phyloP scores from a whole-genome alignment of 78 protist species.

The Polysphondylium violaceum region DNA sequence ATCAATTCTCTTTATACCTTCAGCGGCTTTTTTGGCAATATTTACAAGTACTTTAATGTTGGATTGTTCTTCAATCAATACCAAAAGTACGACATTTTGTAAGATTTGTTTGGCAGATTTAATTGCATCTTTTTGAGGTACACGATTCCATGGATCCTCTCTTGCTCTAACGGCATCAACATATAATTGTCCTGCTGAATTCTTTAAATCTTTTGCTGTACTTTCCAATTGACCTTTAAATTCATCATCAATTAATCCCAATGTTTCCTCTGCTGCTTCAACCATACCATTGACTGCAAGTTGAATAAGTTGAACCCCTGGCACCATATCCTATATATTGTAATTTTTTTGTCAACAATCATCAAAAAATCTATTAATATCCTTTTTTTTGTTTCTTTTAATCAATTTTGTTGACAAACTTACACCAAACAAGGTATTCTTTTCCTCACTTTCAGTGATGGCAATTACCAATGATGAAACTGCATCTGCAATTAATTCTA shows the following conservation, averaged over 20 bases:
- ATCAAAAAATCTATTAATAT: background rate
- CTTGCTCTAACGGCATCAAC: constrained; percentile 57
- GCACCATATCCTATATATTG: constrained; percentile 70
- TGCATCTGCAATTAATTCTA: constrained; percentile 78
- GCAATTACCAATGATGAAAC: constrained; percentile 76
- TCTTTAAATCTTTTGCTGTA: constrained; percentile 33
- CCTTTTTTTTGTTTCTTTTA: background rate
- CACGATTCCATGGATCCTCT: constrained; percentile 77
- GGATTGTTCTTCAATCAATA: constrained; percentile 74
- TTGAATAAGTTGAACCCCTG: constrained; percentile 79
- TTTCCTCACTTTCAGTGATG: constrained; percentile 72
- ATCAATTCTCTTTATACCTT: constrained; percentile 62
- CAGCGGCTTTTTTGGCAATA: constrained; percentile 73
- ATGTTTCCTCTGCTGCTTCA: constrained; percentile 68
- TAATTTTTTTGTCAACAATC: too few species aligned
- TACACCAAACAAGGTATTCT: constrained; percentile 75
- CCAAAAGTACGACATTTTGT: constrained; percentile 63
- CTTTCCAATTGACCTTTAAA: constrained; percentile 27
- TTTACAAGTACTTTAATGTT: constrained; percentile 65
- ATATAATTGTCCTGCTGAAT: constrained; percentile 50
- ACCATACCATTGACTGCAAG: constrained; percentile 75
- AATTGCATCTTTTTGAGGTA: constrained; percentile 77
- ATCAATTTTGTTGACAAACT: background rate
- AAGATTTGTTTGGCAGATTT: constrained; percentile 59
- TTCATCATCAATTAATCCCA: constrained; percentile 65